Conservation (phyloP, 2,329 filamentous ascomycete species). For the Fusarium udum region DNA sequence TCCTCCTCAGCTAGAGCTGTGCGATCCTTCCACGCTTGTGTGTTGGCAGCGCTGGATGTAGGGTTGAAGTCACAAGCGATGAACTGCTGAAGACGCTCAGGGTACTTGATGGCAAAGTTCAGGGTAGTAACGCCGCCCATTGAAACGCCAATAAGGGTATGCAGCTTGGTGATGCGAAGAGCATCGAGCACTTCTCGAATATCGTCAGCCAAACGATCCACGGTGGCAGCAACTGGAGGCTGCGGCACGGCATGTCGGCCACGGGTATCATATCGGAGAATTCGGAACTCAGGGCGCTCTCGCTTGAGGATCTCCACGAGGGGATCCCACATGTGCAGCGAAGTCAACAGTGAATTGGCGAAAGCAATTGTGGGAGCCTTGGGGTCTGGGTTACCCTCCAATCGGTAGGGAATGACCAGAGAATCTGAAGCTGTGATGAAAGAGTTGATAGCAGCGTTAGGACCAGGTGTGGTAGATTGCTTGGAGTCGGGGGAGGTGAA, state of each 20-base stretch:
- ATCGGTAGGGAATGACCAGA: constrained; percentile 74
- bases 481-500: constrained; percentile 65
- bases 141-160: constrained; percentile 78
- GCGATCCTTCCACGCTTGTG: constrained; percentile 81
- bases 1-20: constrained; percentile 71
- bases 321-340: constrained; percentile 82
- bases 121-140: constrained; percentile 83
- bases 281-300: constrained; percentile 71
- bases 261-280: constrained; percentile 81
- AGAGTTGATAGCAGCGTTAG: constrained; percentile 68
- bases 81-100: constrained; percentile 67
- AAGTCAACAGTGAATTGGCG: constrained; percentile 82
- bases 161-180: constrained; percentile 73
- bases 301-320: constrained; percentile 71
- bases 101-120: constrained; percentile 74
- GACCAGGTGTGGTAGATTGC: constrained; percentile 63
- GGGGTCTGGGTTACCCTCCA: constrained; percentile 76
- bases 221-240: constrained; percentile 61
- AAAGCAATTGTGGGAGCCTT: constrained; percentile 78
- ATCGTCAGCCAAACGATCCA: constrained; percentile 75
- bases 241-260: constrained; percentile 67
- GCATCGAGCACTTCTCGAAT: constrained; percentile 72
- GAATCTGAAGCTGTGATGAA: constrained; percentile 75
- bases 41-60: constrained; percentile 76
- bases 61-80: constrained; percentile 83